A percentile compares a stretch with the other conserved stretches of the same genome.
phyloP scores from a whole-genome alignment of 371 early-diverging fungal genomes.

The Funneliformis caledonium region DNA sequence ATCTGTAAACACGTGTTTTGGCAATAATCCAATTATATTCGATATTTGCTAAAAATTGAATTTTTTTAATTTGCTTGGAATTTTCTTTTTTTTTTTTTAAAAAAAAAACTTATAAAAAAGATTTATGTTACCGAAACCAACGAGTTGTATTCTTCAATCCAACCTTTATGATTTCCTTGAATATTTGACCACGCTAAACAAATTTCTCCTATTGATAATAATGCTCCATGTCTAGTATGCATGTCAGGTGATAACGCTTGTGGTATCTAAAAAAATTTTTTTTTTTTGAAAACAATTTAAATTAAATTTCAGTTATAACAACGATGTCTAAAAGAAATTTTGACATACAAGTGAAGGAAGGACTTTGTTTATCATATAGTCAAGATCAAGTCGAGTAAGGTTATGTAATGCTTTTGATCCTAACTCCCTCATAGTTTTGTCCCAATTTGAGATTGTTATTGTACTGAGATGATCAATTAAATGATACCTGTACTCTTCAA shows the following conservation, averaged over 20 bases:
- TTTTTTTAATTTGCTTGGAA: background rate
- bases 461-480: conserved; percentile 74
- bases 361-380: conserved; percentile 56
- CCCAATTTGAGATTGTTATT: conserved; percentile 83
- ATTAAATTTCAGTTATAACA: background rate
- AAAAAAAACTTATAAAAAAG: background rate
- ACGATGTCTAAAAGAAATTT: background rate
- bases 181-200: conserved; percentile 59
- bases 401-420: conserved; percentile 72
- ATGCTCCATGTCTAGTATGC: conserved; percentile 76
- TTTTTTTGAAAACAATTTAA: background rate
- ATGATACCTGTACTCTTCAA: conserved; percentile 71
- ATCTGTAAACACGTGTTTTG: conserved; percentile 44
- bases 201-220: conserved; percentile 75
- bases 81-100: background rate
- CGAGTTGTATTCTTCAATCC: conserved; percentile 45
- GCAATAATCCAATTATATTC: background rate
- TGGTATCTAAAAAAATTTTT: conserved; percentile 56
- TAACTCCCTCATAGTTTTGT: conserved; percentile 75
- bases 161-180: conserved; percentile 41
- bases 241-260: conserved; percentile 63
- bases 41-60: background rate
- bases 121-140: conserved; percentile 45
- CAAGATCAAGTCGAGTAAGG: conserved; percentile 64
- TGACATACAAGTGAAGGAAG: conserved; percentile 55